These are phyloP conservation scores for Candida chilensis DNA, from an alignment of 805 yeast genomes.

Conservation along the genomic window DNA sequence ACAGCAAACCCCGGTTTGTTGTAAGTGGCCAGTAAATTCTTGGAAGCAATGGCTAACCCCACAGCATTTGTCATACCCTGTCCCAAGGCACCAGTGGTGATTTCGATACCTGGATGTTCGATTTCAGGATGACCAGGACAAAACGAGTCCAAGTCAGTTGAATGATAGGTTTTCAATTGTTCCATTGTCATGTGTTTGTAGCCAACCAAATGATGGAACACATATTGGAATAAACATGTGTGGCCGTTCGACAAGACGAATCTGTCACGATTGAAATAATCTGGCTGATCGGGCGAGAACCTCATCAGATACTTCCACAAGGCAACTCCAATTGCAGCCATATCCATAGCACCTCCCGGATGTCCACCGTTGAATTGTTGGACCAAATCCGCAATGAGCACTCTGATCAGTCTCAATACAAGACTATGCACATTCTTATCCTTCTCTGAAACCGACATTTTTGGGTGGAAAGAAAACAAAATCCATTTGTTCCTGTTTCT, in stretches of 20 bases:
- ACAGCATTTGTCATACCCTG: slow-evolving; percentile 30
- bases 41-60: slow-evolving; percentile 26
- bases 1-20: slow-evolving; percentile 20
- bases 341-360: slow-evolving; percentile 30
- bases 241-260: slow-evolving; percentile 28
- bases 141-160: slow-evolving; percentile 10
- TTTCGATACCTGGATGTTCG: slow-evolving; percentile 24
- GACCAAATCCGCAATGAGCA: slow-evolving; percentile 15
- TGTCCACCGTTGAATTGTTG: slow-evolving; percentile 23
- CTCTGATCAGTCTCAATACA: slow-evolving; percentile 17
- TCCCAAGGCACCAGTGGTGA: slow-evolving; percentile 32
- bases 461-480: no score
- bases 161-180: slow-evolving; percentile 22
- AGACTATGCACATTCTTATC: background rate
- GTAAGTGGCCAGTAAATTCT: slow-evolving; percentile 20
- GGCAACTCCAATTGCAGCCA: slow-evolving; percentile 27
- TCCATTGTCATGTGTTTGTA: slow-evolving; percentile 20
- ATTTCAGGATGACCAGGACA: slow-evolving; percentile 33
- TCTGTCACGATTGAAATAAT: slow-evolving; percentile 24
- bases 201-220: slow-evolving; percentile 17
- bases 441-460: no score
- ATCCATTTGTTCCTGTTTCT: no score
- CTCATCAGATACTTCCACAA: slow-evolving; percentile 21
- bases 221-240: slow-evolving; percentile 21
- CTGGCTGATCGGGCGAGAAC: slow-evolving; percentile 17